phyloP scores from a whole-genome alignment of 1,284 basidiomycete species.

The Naganishia cerealis region DNA sequence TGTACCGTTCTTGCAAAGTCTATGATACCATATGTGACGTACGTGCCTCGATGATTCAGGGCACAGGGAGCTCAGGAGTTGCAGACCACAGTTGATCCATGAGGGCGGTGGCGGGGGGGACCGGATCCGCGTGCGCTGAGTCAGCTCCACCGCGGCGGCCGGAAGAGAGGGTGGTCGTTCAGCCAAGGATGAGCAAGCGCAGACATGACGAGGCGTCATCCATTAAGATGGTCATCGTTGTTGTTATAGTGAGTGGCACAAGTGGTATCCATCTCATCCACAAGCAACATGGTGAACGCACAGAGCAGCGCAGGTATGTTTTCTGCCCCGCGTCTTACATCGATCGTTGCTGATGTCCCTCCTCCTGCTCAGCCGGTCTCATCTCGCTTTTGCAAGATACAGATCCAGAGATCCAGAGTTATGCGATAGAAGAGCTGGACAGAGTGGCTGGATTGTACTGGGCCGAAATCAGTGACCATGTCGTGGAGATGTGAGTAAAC shows the following conservation, averaged over 20 bases:
- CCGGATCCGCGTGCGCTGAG: background rate
- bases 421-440: conserved; percentile 80
- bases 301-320: conserved; percentile 35
- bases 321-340: background rate
- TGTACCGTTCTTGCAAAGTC: no score
- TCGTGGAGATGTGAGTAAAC: conserved; percentile 74
- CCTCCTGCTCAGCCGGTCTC: conserved; percentile 66
- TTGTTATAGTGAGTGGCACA: background rate
- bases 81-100: no score
- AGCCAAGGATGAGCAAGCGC: conserved; percentile 27
- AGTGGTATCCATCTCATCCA: background rate
- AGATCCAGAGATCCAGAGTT: conserved; percentile 73
- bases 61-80: no score
- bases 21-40: no score
- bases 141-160: conserved; percentile 11
- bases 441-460: conserved; percentile 87
- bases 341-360: conserved; percentile 4
- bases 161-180: background rate
- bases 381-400: conserved; percentile 87
- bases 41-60: no score
- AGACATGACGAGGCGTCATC: conserved; percentile 29
- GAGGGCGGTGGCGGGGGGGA: background rate
- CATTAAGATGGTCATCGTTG: background rate
- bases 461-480: conserved; percentile 94
- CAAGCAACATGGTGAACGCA: conserved; percentile 34